Evolutionary conservation across 805 yeast species (phyloP), one percentile per base, ranked within the genome.

Genomic region (Candida khao-thaluensis): DNA sequence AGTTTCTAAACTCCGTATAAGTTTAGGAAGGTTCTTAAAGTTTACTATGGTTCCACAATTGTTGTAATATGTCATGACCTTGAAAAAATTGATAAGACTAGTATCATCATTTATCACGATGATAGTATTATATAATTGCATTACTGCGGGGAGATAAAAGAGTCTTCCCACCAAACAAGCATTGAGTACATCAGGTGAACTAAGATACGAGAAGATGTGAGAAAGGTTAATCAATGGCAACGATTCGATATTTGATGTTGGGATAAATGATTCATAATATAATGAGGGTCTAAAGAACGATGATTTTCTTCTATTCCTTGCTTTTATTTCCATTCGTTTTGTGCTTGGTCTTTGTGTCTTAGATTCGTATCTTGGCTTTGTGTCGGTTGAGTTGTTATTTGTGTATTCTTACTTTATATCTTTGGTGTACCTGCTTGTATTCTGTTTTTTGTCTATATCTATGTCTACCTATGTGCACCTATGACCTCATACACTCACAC

Each of bases 71-170:
- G 14, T 22, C 23, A 32, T 31, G 3, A 16, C 14, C 9, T 23
- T 34, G n/a, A 43, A 20, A 22, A 43, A 39, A n/a, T 23, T 16
- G 7, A 32, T 5, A 1, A 39, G 22, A 17, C 20, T 27, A 1
- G n/a, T 24, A n/a, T 41, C 40, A 14, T 41, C 40, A 9, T 35
- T 32, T 9, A 43, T 32, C 15, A 62, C 43, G 2, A 54, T 44
- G 8, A 60, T 47, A 21, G 46, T 50, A 11, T 43, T 40, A 43
- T 60, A 59, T 9, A 62, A 33, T 20, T 52, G 46, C 17, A 40
- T 40, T 1, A 50, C 51, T 1, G 65, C 62, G 2, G 60, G 63
- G 12, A 54, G 41, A 37, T 57, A 60, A n/a, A 58, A 48, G 32
- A 43, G 37, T 23, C 49, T 44, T 30, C 57, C 49, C 4, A 53